Evolutionary conservation across 2,329 filamentous ascomycete species (phyloP).

Genomic region (Venturia nashicola): DNA sequence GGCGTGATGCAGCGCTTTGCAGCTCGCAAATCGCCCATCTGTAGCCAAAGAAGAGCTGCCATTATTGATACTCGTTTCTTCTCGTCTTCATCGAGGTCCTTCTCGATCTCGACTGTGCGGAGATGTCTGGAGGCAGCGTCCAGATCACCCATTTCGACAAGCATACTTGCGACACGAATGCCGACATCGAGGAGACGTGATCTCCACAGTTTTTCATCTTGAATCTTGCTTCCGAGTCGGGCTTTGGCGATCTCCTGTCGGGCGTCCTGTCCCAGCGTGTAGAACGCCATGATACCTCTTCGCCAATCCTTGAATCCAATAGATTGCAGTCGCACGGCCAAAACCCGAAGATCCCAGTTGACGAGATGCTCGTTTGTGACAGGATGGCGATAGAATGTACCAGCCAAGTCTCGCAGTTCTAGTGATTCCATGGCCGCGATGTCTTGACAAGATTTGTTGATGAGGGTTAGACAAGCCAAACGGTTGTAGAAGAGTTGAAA

Average conservation of each 20-base stretch:
- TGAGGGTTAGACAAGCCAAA: slow-evolving; percentile 68
- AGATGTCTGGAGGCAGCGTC: slow-evolving; percentile 68
- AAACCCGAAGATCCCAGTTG: slow-evolving; percentile 75
- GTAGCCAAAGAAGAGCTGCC: slow-evolving; percentile 58
- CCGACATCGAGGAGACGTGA: slow-evolving; percentile 63
- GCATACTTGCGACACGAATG: slow-evolving; percentile 46
- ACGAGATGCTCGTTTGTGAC: slow-evolving; percentile 45
- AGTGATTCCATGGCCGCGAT: slow-evolving; percentile 49
- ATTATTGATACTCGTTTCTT: slow-evolving; percentile 28
- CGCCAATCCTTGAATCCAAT: slow-evolving; percentile 76
- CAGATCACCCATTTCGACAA: slow-evolving; percentile 80
- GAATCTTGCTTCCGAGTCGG: slow-evolving; percentile 10
- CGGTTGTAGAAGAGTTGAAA: slow-evolving; percentile 71
- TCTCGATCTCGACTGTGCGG: slow-evolving; percentile 42
- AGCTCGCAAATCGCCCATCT: slow-evolving; percentile 62
- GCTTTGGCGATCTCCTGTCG: slow-evolving; percentile 45
- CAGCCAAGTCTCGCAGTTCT: slow-evolving; percentile 47
- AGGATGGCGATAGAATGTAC: slow-evolving; percentile 38
- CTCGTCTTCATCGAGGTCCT: slow-evolving; percentile 19
- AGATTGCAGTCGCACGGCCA: slow-evolving; percentile 73
- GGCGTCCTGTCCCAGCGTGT: slow-evolving; percentile 74
- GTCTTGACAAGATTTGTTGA: slow-evolving; percentile 43
- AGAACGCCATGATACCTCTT: slow-evolving; percentile 78
- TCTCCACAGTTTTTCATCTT: slow-evolving; percentile 46
- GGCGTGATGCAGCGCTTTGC: slow-evolving; percentile 39